Evolutionary conservation across 2,329 filamentous ascomycete genomes (phyloP), one percentile per base, ranked within the genome.

Genomic region (Graphiopsis chlorocephala): DNA sequence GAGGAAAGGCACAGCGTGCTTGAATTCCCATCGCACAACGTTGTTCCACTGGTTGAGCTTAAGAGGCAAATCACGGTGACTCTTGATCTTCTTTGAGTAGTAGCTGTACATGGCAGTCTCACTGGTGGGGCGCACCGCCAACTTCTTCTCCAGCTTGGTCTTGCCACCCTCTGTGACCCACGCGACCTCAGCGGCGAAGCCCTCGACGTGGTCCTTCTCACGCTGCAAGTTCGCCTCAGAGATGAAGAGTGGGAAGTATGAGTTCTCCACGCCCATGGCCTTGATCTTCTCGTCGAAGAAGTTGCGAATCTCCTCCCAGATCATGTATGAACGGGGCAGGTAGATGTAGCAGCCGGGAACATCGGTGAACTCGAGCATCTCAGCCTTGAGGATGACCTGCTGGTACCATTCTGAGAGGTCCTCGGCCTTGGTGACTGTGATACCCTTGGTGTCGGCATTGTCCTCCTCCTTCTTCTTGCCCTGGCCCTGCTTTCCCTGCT

Each of bases 11-110:
- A 89, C 87, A 35, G 88, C 86, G 78, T 96, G 92, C 84, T 98
- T 98, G 77, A 96, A 96, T 80, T 98, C 95, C 95, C 95, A 98
- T 73, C 94, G 88, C 57, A 97, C 90, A 28, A 92, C 89, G 15
- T 90, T 96, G 85, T 97, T 97, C 95, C 95, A 99, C 80, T 99
- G 95, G 82, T 98, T 98, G 70, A 98, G 85, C 75, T 92, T 90
- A 71, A 98, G 85, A 68, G 95, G 96, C 65, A 99, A 88, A 75
- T 99, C 95, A 74, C 96, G 88, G 81, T 99, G 93, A 76, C 90
- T 94, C 78, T 94, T 90, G 78, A 99, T 98, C 92, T 95, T 97
- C 81, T 96, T 95, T 70, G 92, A 86, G 78, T 96, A 97, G 84
- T 96, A 96, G 67, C 90, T 91, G 82, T 97, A 97, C 91, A 97